Evolutionary conservation across 495 filamentous ascomycete genomes (phyloP), one percentile per base, ranked within the genome.

Genomic region (Apiosordaria backusii): DNA sequence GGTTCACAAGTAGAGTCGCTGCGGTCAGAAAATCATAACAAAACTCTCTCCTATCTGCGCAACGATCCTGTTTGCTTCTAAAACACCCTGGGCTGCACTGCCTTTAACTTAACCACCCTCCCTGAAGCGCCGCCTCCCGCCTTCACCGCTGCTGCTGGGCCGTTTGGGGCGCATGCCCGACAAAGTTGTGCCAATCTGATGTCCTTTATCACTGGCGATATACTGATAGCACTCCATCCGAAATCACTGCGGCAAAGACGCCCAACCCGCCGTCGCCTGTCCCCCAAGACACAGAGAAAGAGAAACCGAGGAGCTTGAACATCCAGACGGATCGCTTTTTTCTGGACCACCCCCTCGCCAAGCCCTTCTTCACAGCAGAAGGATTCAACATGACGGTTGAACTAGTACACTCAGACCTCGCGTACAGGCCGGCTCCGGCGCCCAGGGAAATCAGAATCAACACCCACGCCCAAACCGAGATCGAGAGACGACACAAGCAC

Each of bases 401-500:
- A 21, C 61, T 75, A 57, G 72, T 82, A 53, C 71, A 73, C 57
- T 77, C 79, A 63, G 79, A 82, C 35, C 70, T 82, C 55, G 74
- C 73, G 67, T 68, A 80, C 64, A 73, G 80, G 70, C 80, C 80
- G 63, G 76, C 68, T 53, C 70, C 77, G 16, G 68, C 66, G 35
- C 63, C 66, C 57, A 72, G 71, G 60, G 77, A 76, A 40, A 77
- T 78, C 67, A 72, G 71, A 59, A 77, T 69, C 57, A 68, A 71
- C 70, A 67, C 62, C 71, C 45, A 73, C 67, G 63, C 66, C 72
- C 54, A 73, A 66, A 58, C 68, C 69, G 66, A 79, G 26, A 21
- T 27, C 18, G 71, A 76, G 57, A 75, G 73, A 63, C 72, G 77
- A 66, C 81, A 84, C 71, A 84, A 84, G 62, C 81, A 84, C 69